Conservation (phyloP, 164 flowering plant genomes). For the Amborella trichopoda region DNA sequence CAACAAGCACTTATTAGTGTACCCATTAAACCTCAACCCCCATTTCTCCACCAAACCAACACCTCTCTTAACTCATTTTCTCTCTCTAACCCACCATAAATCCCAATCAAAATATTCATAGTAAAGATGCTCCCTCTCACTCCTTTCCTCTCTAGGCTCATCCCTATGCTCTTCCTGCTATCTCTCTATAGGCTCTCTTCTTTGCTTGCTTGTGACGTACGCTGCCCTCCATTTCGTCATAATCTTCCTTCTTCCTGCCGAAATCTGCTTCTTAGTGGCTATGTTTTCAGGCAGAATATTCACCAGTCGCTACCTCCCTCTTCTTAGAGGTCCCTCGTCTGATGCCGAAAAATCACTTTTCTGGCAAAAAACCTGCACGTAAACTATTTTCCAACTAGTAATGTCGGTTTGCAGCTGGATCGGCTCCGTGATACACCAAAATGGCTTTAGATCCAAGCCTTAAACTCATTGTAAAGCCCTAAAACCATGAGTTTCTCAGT, state of each 20-base stretch:
- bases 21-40: constrained; percentile 52
- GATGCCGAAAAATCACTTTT: no score
- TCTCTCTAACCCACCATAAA: constrained; percentile 21
- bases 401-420: constrained; percentile 3
- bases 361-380: background rate
- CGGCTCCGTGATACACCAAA: background rate
- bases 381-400: background rate
- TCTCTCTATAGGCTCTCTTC: background rate
- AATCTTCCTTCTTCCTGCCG: background rate
- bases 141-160: background rate
- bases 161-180: background rate
- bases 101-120: constrained; percentile 59
- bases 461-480: background rate
- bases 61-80: constrained; percentile 24
- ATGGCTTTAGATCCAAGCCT: background rate
- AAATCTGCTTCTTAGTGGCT: constrained; percentile 1
- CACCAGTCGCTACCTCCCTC: constrained; percentile 1
- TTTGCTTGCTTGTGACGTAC: background rate
- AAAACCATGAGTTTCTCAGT: constrained; percentile 22
- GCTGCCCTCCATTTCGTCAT: background rate
- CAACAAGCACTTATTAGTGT: constrained; percentile 69
- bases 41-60: constrained; percentile 57
- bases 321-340: constrained; percentile 4
- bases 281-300: background rate
- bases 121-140: constrained; percentile 37